A percentile compares a stretch with the other conserved stretches of the same genome.
Conservation (phyloP, 192 early-diverging fungal species). For the Coemansia sp. region DNA sequence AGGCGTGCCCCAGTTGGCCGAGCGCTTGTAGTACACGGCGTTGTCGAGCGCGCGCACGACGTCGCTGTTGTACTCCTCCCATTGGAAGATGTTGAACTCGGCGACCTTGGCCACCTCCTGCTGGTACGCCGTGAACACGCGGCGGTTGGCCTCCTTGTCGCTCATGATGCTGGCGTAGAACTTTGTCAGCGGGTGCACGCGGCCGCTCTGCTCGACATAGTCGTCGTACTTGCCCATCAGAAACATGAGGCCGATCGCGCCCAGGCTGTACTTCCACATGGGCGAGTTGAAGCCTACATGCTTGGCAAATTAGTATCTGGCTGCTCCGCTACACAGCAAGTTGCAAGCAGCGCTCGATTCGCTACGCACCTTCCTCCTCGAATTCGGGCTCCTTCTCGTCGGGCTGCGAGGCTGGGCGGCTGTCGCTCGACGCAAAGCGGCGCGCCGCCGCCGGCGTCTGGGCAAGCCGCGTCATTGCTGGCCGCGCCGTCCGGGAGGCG, state of each 20-base stretch:
- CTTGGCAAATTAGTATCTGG: too few relatives aligned
- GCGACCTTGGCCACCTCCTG: slow-evolving; percentile 36
- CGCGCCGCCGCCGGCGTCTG: slow-evolving; percentile 17
- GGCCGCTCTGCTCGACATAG: slow-evolving; percentile 41
- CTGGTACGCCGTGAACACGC: slow-evolving; percentile 36
- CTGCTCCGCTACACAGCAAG: too few relatives aligned
- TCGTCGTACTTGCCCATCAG: slow-evolving; percentile 42
- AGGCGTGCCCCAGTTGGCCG: slow-evolving; percentile 38
- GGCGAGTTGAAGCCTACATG: slow-evolving; percentile 36
- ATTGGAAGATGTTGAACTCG: slow-evolving; percentile 43
- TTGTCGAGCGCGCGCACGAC: slow-evolving; percentile 6
- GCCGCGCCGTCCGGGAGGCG: slow-evolving; percentile 18
- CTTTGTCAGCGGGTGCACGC: slow-evolving; percentile 44
- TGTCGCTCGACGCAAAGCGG: slow-evolving; percentile 36
- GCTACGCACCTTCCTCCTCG: slow-evolving; percentile 36
- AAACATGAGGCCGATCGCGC: slow-evolving; percentile 24
- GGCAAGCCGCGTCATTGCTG: slow-evolving; percentile 9
- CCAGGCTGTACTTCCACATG: slow-evolving; percentile 42
- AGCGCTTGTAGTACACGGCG: slow-evolving; percentile 31
- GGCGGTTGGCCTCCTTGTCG: slow-evolving; percentile 26
- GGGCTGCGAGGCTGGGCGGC: not conserved
- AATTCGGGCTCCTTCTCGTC: slow-evolving; percentile 13
- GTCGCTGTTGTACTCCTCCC: slow-evolving; percentile 31
- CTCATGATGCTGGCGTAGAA: slow-evolving; percentile 44
- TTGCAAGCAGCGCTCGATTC: not conserved